A percentile compares a stretch with the other conserved stretches of the same genome.
Evolutionary conservation across 371 early-diverging fungal species (phyloP).

Genomic region (Blastocladiella emersonii): DNA sequence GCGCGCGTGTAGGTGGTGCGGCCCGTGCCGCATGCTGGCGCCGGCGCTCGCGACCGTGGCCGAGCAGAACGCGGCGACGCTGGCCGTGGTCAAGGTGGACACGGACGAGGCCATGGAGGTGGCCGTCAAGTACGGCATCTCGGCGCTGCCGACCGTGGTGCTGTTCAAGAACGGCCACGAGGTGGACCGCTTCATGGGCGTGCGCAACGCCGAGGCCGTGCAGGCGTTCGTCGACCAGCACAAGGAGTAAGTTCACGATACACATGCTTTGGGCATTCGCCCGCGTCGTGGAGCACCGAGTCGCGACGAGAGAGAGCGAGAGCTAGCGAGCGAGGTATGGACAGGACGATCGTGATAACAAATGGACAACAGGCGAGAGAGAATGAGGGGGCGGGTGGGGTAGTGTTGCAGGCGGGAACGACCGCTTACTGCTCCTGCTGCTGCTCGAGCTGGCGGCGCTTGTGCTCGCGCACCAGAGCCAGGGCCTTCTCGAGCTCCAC

Average conservation of each 20-base stretch:
- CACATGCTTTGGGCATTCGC: too few relatives aligned
- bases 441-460: background rate
- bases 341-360: background rate
- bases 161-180: slow-evolving; percentile 8
- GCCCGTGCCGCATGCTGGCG: slow-evolving; percentile 5
- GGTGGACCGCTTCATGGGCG: slow-evolving; percentile 7
- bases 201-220: background rate
- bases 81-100: slow-evolving; percentile 5
- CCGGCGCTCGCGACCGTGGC: background rate
- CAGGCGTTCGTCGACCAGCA: slow-evolving; percentile 3
- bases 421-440: background rate
- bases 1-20: slow-evolving; percentile 5
- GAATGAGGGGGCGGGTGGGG: too few relatives aligned
- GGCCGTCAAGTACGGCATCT: background rate
- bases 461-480: background rate
- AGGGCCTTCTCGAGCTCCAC: background rate
- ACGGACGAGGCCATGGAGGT: background rate
- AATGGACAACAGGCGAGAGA: background rate
- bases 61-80: background rate
- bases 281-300: too few relatives aligned
- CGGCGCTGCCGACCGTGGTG: slow-evolving; percentile 5
- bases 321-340: background rate
- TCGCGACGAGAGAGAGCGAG: too few relatives aligned
- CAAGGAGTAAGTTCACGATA: background rate
- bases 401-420: too few relatives aligned